Evolutionary conservation across 1,284 basidiomycete species (phyloP).

Genomic region (Neotropicomus parvogracilis): DNA sequence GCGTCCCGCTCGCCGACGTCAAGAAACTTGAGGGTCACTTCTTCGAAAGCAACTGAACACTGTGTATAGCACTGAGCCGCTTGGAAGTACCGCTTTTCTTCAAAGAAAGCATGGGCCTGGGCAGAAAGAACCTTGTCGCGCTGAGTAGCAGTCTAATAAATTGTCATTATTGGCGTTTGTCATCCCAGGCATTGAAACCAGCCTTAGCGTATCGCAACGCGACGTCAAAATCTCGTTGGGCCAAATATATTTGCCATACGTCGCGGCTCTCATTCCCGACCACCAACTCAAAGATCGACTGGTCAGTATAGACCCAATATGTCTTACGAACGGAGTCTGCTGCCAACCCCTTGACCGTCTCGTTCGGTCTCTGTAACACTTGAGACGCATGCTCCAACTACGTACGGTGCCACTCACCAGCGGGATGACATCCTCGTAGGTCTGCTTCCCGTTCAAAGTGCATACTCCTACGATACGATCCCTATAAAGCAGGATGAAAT

Average conservation of each 20-base stretch:
- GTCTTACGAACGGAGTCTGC: conserved; percentile 86
- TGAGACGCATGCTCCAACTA: conserved; percentile 4
- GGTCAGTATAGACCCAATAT: conserved; percentile 93
- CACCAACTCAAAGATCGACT: conserved; percentile 87
- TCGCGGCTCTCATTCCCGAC: conserved; percentile 88
- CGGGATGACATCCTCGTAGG: conserved; percentile 82
- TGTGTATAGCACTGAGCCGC: conserved; percentile 92
- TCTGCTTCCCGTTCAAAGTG: conserved; percentile 75
- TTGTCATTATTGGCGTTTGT: not conserved
- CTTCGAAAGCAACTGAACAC: conserved; percentile 87
- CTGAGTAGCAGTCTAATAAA: conserved; percentile 71
- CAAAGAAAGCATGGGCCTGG: conserved; percentile 85
- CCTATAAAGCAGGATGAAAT: conserved; percentile 84
- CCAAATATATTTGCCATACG: conserved; percentile 90
- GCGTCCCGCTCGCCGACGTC: conserved; percentile 92
- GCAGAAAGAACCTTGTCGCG: conserved; percentile 80
- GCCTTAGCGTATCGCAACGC: conserved; percentile 85
- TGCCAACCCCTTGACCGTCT: conserved; percentile 69
- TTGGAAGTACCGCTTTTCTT: conserved; percentile 80
- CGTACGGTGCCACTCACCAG: conserved; percentile 50
- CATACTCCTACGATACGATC: conserved; percentile 80
- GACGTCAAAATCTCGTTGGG: conserved; percentile 71
- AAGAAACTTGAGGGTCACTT: conserved; percentile 87
- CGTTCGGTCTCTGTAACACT: conserved; percentile 59
- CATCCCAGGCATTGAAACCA: conserved; percentile 11